Evolutionary conservation across 2,329 filamentous ascomycete species (phyloP).

Genomic region (Stachybotrys echinatus): DNA sequence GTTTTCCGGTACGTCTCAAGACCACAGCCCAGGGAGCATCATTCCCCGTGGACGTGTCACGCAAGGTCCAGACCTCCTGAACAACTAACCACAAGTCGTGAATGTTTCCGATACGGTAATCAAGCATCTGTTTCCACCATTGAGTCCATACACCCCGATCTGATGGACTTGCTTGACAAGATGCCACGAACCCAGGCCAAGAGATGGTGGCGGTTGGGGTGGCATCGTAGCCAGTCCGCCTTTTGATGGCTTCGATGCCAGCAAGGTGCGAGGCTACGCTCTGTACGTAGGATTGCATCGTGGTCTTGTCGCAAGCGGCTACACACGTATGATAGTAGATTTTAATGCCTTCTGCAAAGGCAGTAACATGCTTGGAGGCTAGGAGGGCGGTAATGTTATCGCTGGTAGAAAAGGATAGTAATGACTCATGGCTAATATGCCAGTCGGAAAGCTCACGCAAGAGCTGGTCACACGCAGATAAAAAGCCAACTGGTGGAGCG

Average conservation of each 20-base stretch:
- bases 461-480: not conserved
- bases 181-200: slow-evolving; percentile 4
- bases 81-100: slow-evolving; percentile 3
- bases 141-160: not conserved
- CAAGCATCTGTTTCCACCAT: slow-evolving; percentile 5
- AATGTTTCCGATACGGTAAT: slow-evolving; percentile 6
- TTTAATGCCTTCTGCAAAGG: slow-evolving; percentile 4
- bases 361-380: slow-evolving; percentile 5
- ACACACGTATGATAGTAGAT: slow-evolving; percentile 7
- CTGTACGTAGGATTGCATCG: not conserved
- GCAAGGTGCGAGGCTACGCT: slow-evolving; percentile 3
- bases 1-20: no score
- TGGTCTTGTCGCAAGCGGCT: not conserved
- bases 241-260: slow-evolving; percentile 5
- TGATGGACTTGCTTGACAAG: slow-evolving; percentile 1
- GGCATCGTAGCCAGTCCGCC: slow-evolving; percentile 2
- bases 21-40: no score
- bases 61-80: slow-evolving; percentile 1
- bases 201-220: slow-evolving; percentile 1
- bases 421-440: slow-evolving; percentile 1
- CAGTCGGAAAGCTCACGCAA: slow-evolving; percentile 1
- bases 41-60: not conserved
- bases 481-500: not conserved
- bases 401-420: slow-evolving; percentile 1
- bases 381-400: slow-evolving; percentile 1